Evolutionary conservation across 352 stramenopile species (phyloP), one percentile per base, ranked within the genome.

Genomic region (Sclerospora graminicola): DNA sequence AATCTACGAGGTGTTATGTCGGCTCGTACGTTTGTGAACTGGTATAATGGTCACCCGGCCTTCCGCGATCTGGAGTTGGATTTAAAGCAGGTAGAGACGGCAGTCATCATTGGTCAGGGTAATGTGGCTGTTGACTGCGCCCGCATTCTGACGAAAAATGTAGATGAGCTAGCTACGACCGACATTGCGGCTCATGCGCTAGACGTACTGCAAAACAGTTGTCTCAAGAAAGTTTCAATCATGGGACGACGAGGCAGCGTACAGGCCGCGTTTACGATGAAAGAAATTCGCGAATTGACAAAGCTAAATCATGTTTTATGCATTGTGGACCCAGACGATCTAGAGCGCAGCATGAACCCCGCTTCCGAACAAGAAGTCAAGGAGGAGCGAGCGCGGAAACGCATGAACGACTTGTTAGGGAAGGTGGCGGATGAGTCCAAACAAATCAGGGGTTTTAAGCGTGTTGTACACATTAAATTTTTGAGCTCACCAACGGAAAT

Each of bases 31-130:
- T 99, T 99, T 60, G 95, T 99, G 9, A 95, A 96, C 62, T 99
- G 95, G 95, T 99, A 99, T 78, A 99, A 99, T 57, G 95, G 91
- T 29, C 95, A 99, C 73, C 93, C 93, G 6, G 75, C 95, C 5
- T 98, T 95, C 66, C 69, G 81, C 32, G 69, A 96, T 41, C 48
- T 98, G 24, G 60, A 77, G 11, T 41, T 82, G 20, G 62, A 89
- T 45, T 44, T 90, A 6, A 36, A 41, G 10, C 54, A 60, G 9
- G 38, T 44, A 1, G 65, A 90, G 49, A 82, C 76, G 13, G 91
- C 94, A 2, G 94, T 97, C n/a, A 85, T 99, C 15, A 77, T 99
- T 54, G 95, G 95, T 4, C 87, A 98, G 46, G 96, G 96, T 16
- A 99, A 99, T 60, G 95, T 99, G 11, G 95, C 95, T 1, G 71